Evolutionary conservation across 208 protist genomes (phyloP), one percentile per base, ranked within the genome.

Genomic region (Trypanosoma grayi): DNA sequence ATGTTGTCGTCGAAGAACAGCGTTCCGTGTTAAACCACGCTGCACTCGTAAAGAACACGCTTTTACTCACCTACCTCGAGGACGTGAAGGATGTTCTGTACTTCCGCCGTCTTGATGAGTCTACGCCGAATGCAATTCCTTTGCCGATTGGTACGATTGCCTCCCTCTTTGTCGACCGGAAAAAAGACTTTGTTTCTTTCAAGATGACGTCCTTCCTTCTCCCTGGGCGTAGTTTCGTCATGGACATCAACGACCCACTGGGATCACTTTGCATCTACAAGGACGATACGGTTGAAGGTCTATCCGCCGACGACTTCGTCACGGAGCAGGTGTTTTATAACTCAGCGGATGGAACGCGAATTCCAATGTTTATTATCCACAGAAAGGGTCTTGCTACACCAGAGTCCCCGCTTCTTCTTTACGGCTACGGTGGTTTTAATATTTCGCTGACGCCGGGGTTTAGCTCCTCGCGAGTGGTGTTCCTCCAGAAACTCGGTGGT

Each of bases 401-500:
- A 13, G 40, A 62, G 10, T 92, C 80, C 20, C 92, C 94, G 18
- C 66, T 93, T 43, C 65, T 95, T 25, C 69, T 98, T 4, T 97
- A 98, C 75, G 94, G 87, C 48, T 98, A 98, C 73, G 97, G 95
- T 28, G 97, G 95, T 63, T 98, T 98, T 55, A 78, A 90, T 66
- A 93, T 98, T 56, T 85, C 85, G 2, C 48, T 98, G 25, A 85
- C 72, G 28, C 92, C 92, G 4, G 69, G 25, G 41, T 98, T 97
- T 73, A 86, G 60, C 43, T 50, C 83, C 4, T 77, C 80, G 0
- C 70, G 77, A 43, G 50, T 97, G 24, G 81, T 92, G 20, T 97
- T 96, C 41, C 52, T 97, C 8, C 72, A 83, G 53, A 48, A 97
- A 52, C 68, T 97, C 22, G 59, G 72, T 40, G 91, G 93, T 34